Base-by-base conservation (phyloP, 2,329 filamentous ascomycete genomes). In the Plectosphaerella plurivora region DNA sequence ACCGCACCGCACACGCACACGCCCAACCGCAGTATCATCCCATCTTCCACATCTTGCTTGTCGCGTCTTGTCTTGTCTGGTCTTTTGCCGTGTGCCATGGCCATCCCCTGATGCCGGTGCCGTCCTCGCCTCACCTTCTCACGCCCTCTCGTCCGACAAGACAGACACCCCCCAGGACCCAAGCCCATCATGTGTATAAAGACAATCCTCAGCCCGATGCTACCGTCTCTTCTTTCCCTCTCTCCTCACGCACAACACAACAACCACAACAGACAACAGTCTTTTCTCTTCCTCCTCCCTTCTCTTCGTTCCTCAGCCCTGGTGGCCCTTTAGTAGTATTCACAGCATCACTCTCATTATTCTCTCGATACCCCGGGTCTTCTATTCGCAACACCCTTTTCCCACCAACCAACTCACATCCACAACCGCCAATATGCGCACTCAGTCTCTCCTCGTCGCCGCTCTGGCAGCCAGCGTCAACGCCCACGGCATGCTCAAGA, bases 401-500 rank as follows among this genome's bases (percentile, higher is more conserved):
- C 18, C 15, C 14, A 18, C 28, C 42, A 28, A 14, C 18, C 49
- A 47, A 42, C 49, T 47, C 53, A 44, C 45, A 46, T 33, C 54
- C 42, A 22, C 24, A 33, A 35, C 52, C 51, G 50, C 51, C 53
- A 57, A 53, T 24, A 57, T 57, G 56, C 56, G 56, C 35, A 57
- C 56, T 47, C 54, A 57, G 25, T 51, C 54, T 35, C 62, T 77
- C 52, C 59, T 78, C 57, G 66, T 74, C 60, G 73, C 78, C 61
- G 54, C 56, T 25, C 45, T 57, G 56, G 56, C 56, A 45, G 54
- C 52, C 22, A 68, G 74, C 58, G 73, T 75, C 59, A 76, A 77
- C 47, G 80, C 78, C 51, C 82, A 86, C 68, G 82, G 82, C 65
- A 71, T 84, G 51, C 70, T 85, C 60, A 76, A 77, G 59, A 66